Percentiles rank a stretch among this genome's conserved stretches.
These are phyloP conservation scores for Cardamine chenopodiifolia DNA, from an alignment of 345 rosid species.

Conservation along the genomic window DNA sequence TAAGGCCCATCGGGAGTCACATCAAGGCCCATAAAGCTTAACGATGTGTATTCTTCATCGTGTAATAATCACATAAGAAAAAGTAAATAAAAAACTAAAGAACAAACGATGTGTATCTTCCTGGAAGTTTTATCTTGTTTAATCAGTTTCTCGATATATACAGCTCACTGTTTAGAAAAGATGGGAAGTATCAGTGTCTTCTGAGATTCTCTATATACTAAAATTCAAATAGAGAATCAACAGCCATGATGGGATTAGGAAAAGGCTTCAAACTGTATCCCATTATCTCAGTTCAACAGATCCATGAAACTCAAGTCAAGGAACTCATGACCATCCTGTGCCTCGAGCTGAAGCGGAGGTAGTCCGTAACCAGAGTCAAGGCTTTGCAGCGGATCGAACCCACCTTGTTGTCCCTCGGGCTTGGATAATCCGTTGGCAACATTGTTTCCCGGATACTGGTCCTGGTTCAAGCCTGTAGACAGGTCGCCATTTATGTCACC, in stretches of 20 bases:
- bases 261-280: neutral
- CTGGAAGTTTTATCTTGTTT: neutral
- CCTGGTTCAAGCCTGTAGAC: neutral
- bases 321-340: conserved; percentile 31
- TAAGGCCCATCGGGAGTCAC: neutral
- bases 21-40: neutral
- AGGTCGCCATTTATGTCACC: conserved; percentile 37
- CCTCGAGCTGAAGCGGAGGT: conserved; percentile 34
- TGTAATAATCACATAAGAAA: neutral
- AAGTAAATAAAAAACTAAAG: no score
- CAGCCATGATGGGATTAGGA: neutral
- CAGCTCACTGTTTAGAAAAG: neutral
- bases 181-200: neutral
- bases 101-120: no score
- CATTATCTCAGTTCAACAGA: conserved; percentile 5
- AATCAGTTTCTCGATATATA: neutral
- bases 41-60: neutral
- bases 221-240: conserved; percentile 35
- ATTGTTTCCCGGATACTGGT: neutral
- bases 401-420: neutral
- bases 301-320: conserved; percentile 29
- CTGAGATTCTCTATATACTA: conserved; percentile 27
- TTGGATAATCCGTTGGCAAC: neutral
- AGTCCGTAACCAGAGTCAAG: conserved; percentile 25
- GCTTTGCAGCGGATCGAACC: conserved; percentile 4